These are phyloP conservation scores for Capsicum pubescens DNA, from an alignment of 257 asterid genomes.

Conservation along the genomic window DNA sequence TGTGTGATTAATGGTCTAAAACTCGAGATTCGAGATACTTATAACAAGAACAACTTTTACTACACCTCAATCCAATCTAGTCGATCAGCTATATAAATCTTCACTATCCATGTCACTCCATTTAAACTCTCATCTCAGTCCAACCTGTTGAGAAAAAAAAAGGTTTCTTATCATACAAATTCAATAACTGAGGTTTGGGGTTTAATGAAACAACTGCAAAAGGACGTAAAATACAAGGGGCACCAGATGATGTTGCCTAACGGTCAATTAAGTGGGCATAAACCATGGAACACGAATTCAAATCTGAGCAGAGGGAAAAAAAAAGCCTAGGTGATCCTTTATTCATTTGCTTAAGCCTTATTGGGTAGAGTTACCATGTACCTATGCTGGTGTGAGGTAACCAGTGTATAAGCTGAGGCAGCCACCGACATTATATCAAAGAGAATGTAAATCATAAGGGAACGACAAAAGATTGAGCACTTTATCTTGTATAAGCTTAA, in stretches of 20 bases:
- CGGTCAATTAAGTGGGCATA: background rate
- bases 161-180: background rate
- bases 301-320: background rate
- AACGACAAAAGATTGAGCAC: background rate
- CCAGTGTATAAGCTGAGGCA: background rate
- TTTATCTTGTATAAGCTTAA: background rate
- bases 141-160: background rate
- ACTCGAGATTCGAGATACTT: background rate
- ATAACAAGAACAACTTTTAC: background rate
- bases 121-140: background rate
- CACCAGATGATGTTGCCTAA: background rate
- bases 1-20: background rate
- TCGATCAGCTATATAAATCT: background rate
- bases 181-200: background rate
- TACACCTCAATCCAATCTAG: constrained; percentile 11
- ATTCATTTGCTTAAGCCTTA: background rate
- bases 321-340: background rate
- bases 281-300: background rate
- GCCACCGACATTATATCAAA: background rate
- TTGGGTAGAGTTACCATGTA: background rate
- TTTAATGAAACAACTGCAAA: background rate
- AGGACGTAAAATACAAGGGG: background rate
- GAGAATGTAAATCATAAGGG: background rate
- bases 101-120: background rate
- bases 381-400: background rate